Evolutionary conservation across 2,329 filamentous ascomycete genomes (phyloP), one percentile per base, ranked within the genome.

Genomic region (Coccinonectria pachysandricola): DNA sequence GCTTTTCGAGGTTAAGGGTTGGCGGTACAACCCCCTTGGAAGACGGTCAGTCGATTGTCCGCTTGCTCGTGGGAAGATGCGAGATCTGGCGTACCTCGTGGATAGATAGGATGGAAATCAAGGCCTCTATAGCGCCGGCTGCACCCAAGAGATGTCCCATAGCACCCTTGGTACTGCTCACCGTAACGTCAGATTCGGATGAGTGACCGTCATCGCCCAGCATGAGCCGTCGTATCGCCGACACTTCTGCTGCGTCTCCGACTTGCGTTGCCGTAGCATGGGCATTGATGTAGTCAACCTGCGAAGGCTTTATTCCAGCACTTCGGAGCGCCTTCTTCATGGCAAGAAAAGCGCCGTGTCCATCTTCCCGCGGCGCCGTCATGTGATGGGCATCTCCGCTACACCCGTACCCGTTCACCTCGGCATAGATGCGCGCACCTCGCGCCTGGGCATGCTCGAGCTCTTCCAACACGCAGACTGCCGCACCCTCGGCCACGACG

Each of bases 111-210:
- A 94, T 68, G 2, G 82, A 75, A 49, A 95, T 92, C 3, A 95
- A 62, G 2, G 88, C 82, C 53, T 98, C 91, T 8, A 95, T 71
- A 5, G 88, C 85, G 4, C 91, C 91, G 3, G 91, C 82, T 19
- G 87, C 91, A 9, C 91, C 91, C 4, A 98, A 66, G 5, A 98
- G 60, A 64, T 98, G 91, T 0, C 91, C 91, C 26, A 92, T 67
- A 3, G 91, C 85, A 6, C 88, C 88, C 53, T 98, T 98, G 1
- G 87, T 94, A 54, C 91, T 88, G 52, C 87, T 94, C 12, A 95
- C 70, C 22, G 86, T 85, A 28, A 96, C 69, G 7, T 82, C 57
- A 3, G 60, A 58, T 20, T 80, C 69, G 2, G 59, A 61, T 1
- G 55, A 43, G 29, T 76, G 68, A 1, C 84, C 85, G 11, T 80